Evolutionary conservation across 129 eudicot species (phyloP).

Genomic region (Dittrichia graveolens): DNA sequence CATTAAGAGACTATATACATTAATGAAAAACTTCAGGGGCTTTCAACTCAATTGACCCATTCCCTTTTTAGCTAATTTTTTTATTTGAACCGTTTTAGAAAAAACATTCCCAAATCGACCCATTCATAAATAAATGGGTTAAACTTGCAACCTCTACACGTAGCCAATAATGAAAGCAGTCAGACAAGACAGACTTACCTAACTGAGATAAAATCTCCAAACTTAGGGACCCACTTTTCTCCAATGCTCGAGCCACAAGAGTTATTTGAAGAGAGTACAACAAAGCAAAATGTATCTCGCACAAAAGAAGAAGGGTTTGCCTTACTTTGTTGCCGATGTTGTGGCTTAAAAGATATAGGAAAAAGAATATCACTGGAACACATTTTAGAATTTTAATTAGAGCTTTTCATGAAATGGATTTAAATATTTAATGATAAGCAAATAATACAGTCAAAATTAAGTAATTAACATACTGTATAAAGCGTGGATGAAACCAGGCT

Average conservation of each 20-base stretch:
- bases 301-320: constrained; percentile 48
- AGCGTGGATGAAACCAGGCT: constrained; percentile 59
- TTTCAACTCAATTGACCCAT: not conserved
- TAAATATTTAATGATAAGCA: constrained; percentile 13
- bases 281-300: constrained; percentile 53
- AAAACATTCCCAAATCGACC: constrained; percentile 8
- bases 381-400: constrained; percentile 13
- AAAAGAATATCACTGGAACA: constrained; percentile 51
- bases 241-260: constrained; percentile 43
- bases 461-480: constrained; percentile 52
- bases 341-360: constrained; percentile 56
- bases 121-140: constrained; percentile 3
- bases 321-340: constrained; percentile 43
- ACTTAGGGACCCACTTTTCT: constrained; percentile 41
- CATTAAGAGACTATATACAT: not conserved
- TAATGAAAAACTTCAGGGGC: not conserved
- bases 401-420: constrained; percentile 12
- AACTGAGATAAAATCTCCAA: constrained; percentile 46
- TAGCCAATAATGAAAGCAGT: not conserved
- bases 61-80: constrained; percentile 7
- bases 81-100: constrained; percentile 14
- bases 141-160: not conserved
- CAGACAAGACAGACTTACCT: constrained; percentile 31
- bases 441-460: constrained; percentile 5
- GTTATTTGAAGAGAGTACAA: constrained; percentile 51